A percentile compares a stretch with the other conserved stretches of the same genome.
These are phyloP conservation scores for Stachybotrys elegans DNA, from an alignment of 2,329 filamentous ascomycete genomes.

Conservation along the genomic window DNA sequence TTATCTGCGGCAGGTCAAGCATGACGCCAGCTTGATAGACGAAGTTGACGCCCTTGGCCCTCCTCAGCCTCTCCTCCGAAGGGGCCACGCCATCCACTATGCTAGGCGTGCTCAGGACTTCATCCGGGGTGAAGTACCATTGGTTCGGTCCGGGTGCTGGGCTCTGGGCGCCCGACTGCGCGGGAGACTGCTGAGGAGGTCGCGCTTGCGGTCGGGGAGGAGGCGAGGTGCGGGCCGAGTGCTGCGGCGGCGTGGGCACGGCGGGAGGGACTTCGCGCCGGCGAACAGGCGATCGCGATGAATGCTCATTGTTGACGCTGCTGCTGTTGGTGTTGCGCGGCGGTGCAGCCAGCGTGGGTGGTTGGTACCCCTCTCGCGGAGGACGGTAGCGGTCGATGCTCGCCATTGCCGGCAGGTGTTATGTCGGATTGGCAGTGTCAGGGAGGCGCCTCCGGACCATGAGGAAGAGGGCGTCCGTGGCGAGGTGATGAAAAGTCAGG, in stretches of 20 bases:
- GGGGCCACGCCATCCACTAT: constrained; percentile 75
- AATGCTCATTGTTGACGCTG: constrained; percentile 32
- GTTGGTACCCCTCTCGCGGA: constrained; percentile 52
- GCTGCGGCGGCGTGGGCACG: constrained; percentile 55
- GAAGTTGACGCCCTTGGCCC: constrained; percentile 93
- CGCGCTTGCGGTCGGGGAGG: constrained; percentile 44
- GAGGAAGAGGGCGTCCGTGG: too few relatives aligned
- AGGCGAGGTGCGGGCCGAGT: constrained; percentile 50
- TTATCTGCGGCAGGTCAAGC: constrained; percentile 86
- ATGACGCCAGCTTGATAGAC: constrained; percentile 91
- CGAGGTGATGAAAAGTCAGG: too few relatives aligned
- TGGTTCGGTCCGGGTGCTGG: constrained; percentile 48
- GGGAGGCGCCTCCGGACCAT: constrained; percentile 17
- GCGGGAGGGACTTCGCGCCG: constrained; percentile 55
- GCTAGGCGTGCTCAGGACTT: constrained; percentile 77
- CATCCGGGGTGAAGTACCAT: constrained; percentile 85
- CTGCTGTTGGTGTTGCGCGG: constrained; percentile 14
- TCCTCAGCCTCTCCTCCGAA: constrained; percentile 71
- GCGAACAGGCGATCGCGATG: constrained; percentile 45
- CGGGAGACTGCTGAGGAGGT: constrained; percentile 37
- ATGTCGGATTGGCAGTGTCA: constrained; percentile 17
- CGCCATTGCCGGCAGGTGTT: constrained; percentile 40
- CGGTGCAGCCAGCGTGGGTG: constrained; percentile 38
- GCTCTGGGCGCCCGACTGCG: constrained; percentile 31
- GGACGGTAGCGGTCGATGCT: constrained; percentile 57